Evolutionary conservation across 2,329 filamentous ascomycete genomes (phyloP).

Genomic region (Ceratocystis huliohia): DNA sequence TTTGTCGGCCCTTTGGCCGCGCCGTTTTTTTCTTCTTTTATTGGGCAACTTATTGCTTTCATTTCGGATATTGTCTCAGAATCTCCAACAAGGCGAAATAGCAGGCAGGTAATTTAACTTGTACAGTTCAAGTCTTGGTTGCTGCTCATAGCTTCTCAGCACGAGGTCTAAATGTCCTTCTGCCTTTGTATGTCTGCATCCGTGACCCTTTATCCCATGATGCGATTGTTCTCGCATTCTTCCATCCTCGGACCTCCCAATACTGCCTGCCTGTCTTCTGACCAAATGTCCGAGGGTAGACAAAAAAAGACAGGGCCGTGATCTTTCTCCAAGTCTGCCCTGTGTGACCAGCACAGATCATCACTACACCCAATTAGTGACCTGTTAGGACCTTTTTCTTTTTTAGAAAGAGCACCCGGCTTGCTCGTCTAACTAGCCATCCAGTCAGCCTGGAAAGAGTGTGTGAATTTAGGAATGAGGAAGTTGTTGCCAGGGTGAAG

Average conservation of each 20-base stretch:
- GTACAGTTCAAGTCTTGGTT: background rate
- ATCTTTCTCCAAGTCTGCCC: conserved; percentile 1
- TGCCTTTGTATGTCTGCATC: background rate
- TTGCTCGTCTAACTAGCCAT: background rate
- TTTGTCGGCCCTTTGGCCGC: background rate
- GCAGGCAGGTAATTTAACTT: background rate
- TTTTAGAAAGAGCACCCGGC: background rate
- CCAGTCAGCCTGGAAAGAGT: background rate
- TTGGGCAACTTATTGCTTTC: background rate
- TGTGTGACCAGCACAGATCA: conserved; percentile 1
- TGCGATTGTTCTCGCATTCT: background rate
- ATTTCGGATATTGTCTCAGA: background rate
- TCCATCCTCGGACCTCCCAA: background rate
- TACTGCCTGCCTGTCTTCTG: background rate
- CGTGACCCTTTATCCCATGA: background rate
- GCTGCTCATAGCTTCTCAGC: background rate
- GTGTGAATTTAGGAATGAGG: background rate
- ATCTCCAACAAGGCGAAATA: conserved; percentile 2
- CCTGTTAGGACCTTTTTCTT: background rate
- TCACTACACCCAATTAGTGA: background rate
- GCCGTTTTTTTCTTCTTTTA: background rate
- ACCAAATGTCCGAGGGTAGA: background rate
- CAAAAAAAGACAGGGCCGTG: background rate
- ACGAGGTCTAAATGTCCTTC: background rate
- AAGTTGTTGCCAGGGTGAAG: background rate